Evolutionary conservation across 495 filamentous ascomycete genomes (phyloP).

Genomic region (Oidiodendron maius): DNA sequence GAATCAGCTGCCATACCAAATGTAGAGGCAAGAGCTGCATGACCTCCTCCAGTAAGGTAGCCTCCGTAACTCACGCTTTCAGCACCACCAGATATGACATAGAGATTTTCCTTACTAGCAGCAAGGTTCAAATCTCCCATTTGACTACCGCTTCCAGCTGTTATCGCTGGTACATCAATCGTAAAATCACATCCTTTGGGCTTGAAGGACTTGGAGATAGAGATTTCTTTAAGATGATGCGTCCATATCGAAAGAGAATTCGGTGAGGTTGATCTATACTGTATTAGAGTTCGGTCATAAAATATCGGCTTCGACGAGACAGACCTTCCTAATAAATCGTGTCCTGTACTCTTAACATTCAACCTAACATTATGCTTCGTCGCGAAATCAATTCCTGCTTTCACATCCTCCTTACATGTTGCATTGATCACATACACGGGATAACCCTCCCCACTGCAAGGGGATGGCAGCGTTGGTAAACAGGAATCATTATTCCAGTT

Average conservation of each 20-base stretch:
- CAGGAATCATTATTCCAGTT: slow-evolving; percentile 19
- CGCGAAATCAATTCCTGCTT: slow-evolving; percentile 35
- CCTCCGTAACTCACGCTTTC: slow-evolving; percentile 36
- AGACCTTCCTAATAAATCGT: slow-evolving; percentile 49
- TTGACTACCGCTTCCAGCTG: slow-evolving; percentile 16
- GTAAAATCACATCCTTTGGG: slow-evolving; percentile 28
- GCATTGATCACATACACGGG: slow-evolving; percentile 42
- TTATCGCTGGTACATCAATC: slow-evolving; percentile 29
- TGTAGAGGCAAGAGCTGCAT: slow-evolving; percentile 42
- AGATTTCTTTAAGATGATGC: slow-evolving; percentile 29
- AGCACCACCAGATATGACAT: slow-evolving; percentile 1
- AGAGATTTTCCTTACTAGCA: slow-evolving; percentile 13
- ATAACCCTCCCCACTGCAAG: slow-evolving; percentile 30
- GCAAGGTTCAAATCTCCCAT: slow-evolving; percentile 1
- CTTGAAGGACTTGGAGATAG: slow-evolving; percentile 27
- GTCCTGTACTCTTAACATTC: slow-evolving; percentile 56
- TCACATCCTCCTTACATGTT: slow-evolving; percentile 30
- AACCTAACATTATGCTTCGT: slow-evolving; percentile 49
- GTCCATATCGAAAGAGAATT: slow-evolving; percentile 49
- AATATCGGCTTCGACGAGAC: not conserved
- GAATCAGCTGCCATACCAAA: slow-evolving; percentile 59
- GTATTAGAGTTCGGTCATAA: not conserved
- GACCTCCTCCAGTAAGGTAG: slow-evolving; percentile 55
- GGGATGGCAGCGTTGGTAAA: slow-evolving; percentile 5
- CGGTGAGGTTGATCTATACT: slow-evolving; percentile 21